These are phyloP conservation scores for Collariella sp. DNA, from an alignment of 495 filamentous ascomycete genomes.

Conservation along the genomic window DNA sequence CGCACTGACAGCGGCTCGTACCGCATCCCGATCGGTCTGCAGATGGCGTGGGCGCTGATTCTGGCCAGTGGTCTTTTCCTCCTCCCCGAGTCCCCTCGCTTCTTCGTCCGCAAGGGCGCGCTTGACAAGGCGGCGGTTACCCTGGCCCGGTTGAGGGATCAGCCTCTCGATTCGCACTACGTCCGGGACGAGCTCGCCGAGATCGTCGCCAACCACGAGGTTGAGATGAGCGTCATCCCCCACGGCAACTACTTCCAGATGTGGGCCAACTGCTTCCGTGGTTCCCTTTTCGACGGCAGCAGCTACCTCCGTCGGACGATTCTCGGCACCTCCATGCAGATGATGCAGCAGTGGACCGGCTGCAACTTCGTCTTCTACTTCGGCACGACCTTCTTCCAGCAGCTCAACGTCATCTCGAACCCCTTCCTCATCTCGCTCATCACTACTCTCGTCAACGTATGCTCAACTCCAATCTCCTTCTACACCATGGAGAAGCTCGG, in stretches of 20 bases:
- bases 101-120: constrained; percentile 61
- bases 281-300: constrained; percentile 43
- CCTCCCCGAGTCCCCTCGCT: constrained; percentile 71
- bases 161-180: constrained; percentile 53
- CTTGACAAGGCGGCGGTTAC: constrained; percentile 51
- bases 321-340: constrained; percentile 62
- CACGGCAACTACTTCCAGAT: constrained; percentile 51
- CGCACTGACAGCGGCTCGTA: constrained; percentile 56
- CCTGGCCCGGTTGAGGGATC: constrained; percentile 56
- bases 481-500: constrained; percentile 71
- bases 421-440: constrained; percentile 73
- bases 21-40: constrained; percentile 62
- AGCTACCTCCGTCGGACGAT: constrained; percentile 61
- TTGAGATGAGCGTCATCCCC: constrained; percentile 59
- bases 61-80: constrained; percentile 50
- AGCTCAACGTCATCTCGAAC: constrained; percentile 60
- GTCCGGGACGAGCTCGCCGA: constrained; percentile 64
- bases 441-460: constrained; percentile 76
- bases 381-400: constrained; percentile 68
- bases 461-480: constrained; percentile 71
- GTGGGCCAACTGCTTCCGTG: constrained; percentile 57
- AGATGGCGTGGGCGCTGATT: constrained; percentile 61
- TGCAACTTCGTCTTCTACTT: constrained; percentile 93
- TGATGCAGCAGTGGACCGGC: constrained; percentile 60
- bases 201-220: constrained; percentile 74